Base-by-base conservation (phyloP, 306 rosid genomes). In the Trifolium repens region DNA sequence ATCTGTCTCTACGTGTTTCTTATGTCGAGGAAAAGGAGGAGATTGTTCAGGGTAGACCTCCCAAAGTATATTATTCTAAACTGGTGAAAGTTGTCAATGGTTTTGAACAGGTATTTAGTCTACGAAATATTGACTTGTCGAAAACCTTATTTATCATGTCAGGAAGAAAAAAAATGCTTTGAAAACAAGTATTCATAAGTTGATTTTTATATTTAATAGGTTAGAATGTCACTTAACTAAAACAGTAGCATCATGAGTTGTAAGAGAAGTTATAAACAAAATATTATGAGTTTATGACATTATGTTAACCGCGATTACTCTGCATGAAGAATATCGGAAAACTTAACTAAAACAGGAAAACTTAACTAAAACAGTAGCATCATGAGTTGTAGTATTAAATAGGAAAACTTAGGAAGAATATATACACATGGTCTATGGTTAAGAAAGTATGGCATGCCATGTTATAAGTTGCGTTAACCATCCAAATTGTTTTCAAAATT, bases 1-100 rank as follows among this genome's bases (percentile, higher is more conserved):
- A 94, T 77, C 97, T 97, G 35, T 86, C 94, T 82, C 97, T 94
- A 55, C 96, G 98, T 64, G 96, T 94, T 43, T 94, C 98, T 19
- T 91, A 94, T 66, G 89, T 94, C 52, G 98, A 90, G 69, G 97
- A 94, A 89, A 88, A 79, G 79, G 98, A 94, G 83, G 87, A 82
- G 79, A 87, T 88, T 11, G 87, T 74, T 57, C 83, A 40, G 85
- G 81, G 85, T 47, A 87, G 32, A 80, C 42, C 80, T 81, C 72
- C 5, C 35, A 89, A 91, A 80, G 88, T 87, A 71, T 94, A 94
- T 81, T 87, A 89, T 62, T 94, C 98, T 40, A 84, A 88, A 78
- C 73, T 94, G 87, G 90, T 88, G 70, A 94, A 94, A 86, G 97
- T 81, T 83, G 93, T 86, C 77, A 90, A 89, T 74, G 90, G 89